Evolutionary conservation across 257 asterid species (phyloP).

Genomic region (Solanum sparsipilum): DNA sequence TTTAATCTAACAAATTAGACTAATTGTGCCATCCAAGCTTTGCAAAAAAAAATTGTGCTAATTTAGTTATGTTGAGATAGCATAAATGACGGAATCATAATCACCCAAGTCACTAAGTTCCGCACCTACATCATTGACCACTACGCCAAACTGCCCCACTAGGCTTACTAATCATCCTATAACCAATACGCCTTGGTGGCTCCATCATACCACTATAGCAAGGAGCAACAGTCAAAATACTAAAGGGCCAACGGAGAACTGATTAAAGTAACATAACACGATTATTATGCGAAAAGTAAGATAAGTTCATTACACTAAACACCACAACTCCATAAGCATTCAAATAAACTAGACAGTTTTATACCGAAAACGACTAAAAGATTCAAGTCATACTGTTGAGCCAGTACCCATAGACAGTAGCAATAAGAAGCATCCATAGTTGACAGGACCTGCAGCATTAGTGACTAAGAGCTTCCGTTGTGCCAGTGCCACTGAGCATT

Average conservation of each 20-base stretch:
- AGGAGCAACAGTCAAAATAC: neutral
- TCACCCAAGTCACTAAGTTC: neutral
- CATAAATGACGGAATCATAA: neutral
- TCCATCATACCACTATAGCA: neutral
- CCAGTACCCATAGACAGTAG: neutral
- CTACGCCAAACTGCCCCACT: neutral
- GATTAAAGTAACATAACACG: neutral
- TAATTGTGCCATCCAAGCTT: neutral
- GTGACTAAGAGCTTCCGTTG: neutral
- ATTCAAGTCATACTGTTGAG: conserved; percentile 1
- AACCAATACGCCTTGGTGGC: neutral
- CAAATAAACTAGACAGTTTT: conserved; percentile 19
- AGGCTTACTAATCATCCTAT: neutral
- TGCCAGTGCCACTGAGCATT: conserved; percentile 19
- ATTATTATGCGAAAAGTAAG: neutral
- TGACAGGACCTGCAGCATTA: neutral
- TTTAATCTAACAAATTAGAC: neutral
- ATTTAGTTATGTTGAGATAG: neutral
- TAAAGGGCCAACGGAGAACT: neutral
- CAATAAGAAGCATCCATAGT: conserved; percentile 15
- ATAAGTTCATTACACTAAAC: conserved; percentile 17
- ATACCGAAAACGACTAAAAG: conserved; percentile 4
- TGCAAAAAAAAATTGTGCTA: neutral
- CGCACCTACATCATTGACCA: neutral
- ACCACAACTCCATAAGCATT: conserved; percentile 23